Conservation (phyloP, 192 early-diverging fungal genomes). For the Entomortierella beljakovae region DNA sequence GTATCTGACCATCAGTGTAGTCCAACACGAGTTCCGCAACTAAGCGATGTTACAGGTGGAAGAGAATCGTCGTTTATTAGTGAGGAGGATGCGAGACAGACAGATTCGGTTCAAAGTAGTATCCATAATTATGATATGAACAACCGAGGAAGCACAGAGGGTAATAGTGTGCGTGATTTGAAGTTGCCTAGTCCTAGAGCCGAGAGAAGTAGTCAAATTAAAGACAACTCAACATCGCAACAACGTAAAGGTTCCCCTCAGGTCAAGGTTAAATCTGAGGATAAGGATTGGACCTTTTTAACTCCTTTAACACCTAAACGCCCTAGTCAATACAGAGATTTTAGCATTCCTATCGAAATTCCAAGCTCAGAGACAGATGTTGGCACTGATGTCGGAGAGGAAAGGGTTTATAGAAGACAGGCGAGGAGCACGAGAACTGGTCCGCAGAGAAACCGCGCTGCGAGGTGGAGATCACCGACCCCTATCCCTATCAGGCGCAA, state of each 20-base stretch:
- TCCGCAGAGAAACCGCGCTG: neutral
- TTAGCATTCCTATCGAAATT: neutral
- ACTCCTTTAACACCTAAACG: too few species aligned
- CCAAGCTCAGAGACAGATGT: neutral
- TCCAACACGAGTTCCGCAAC: neutral
- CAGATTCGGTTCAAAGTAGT: too few species aligned
- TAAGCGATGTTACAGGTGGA: neutral
- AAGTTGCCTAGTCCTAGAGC: too few species aligned
- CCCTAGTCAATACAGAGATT: neutral
- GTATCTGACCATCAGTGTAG: neutral
- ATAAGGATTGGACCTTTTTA: too few species aligned
- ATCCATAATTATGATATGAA: neutral
- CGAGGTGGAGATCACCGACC: conserved; percentile 3
- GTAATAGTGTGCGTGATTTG: too few species aligned
- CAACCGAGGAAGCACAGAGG: too few species aligned
- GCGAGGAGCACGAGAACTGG: neutral
- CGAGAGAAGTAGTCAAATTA: too few species aligned
- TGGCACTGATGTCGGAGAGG: neutral
- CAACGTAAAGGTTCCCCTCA: too few species aligned
- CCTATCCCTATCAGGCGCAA: neutral
- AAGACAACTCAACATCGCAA: too few species aligned
- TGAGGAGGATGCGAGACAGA: neutral
- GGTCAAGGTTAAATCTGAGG: too few species aligned
- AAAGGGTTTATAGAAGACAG: neutral
- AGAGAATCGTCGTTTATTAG: neutral